phyloP scores from a whole-genome alignment of 208 protist genomes.

The Crithidia sp. region DNA sequence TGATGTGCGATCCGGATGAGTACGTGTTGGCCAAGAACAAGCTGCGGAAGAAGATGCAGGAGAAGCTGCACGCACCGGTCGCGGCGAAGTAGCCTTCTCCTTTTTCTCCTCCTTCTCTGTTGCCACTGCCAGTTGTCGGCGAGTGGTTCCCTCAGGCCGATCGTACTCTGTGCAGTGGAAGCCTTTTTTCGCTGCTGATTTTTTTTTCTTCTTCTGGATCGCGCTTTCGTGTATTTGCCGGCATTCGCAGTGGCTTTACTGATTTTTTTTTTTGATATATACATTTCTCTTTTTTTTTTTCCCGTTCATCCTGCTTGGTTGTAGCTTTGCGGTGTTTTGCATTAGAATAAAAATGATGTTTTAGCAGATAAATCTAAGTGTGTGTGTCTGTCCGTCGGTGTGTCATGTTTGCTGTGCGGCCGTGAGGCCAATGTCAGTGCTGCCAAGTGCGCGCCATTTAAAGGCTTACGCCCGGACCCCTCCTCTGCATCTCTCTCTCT shows the following conservation, averaged over 20 bases:
- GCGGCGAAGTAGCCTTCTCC: constrained; percentile 2
- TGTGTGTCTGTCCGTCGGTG: too few species aligned
- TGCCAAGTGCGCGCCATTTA: too few species aligned
- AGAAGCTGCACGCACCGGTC: constrained; percentile 15
- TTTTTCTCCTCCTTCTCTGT: too few species aligned
- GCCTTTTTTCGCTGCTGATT: background rate
- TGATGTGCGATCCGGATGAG: constrained; percentile 60
- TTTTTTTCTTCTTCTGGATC: constrained; percentile 12
- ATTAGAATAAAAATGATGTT: too few species aligned
- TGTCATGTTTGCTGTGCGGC: too few species aligned
- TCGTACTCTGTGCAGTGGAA: too few species aligned
- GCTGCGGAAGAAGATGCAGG: constrained; percentile 37
- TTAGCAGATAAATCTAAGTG: too few species aligned
- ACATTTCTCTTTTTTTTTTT: constrained; percentile 15
- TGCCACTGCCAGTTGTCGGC: too few species aligned
- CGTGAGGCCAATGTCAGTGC: too few species aligned
- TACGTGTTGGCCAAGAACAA: constrained; percentile 54
- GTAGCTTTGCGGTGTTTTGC: too few species aligned
- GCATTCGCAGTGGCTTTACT: background rate
- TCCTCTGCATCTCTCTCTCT: background rate
- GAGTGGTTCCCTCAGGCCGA: too few species aligned
- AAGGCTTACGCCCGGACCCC: too few species aligned
- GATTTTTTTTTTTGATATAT: constrained; percentile 8
- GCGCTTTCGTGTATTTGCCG: background rate
- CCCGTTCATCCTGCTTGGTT: background rate